Evolutionary conservation across 2,329 filamentous ascomycete species (phyloP).

Genomic region (Polytolypa hystricis): DNA sequence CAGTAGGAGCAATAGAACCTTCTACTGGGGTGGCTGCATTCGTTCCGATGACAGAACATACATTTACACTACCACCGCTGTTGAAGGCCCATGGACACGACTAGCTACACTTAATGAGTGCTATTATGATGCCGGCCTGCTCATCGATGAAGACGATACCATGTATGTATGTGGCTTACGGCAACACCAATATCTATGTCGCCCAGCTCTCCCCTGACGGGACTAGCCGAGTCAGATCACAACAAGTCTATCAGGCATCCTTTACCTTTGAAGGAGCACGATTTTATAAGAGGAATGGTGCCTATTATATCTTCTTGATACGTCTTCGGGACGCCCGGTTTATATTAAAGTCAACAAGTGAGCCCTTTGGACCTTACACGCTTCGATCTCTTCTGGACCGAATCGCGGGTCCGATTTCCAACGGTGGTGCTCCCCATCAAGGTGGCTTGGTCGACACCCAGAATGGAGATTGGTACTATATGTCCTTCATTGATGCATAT

Average conservation of each 20-base stretch:
- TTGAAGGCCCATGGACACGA: slow-evolving; percentile 35
- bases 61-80: slow-evolving; percentile 39
- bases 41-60: slow-evolving; percentile 42
- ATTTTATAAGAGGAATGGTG: slow-evolving; percentile 47
- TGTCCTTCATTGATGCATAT: slow-evolving; percentile 46
- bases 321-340: slow-evolving; percentile 37
- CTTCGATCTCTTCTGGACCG: slow-evolving; percentile 33
- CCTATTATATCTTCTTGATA: slow-evolving; percentile 46
- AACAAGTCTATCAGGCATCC: slow-evolving; percentile 26
- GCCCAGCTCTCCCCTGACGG: slow-evolving; percentile 43
- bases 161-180: slow-evolving; percentile 46
- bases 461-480: slow-evolving; percentile 47
- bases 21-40: slow-evolving; percentile 50
- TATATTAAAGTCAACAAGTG: slow-evolving; percentile 39
- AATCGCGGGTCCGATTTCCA: slow-evolving; percentile 34
- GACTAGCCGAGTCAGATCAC: slow-evolving; percentile 33
- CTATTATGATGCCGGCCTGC: slow-evolving; percentile 47
- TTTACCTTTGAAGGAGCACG: slow-evolving; percentile 41
- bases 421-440: slow-evolving; percentile 42
- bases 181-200: slow-evolving; percentile 38
- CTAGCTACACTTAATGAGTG: slow-evolving; percentile 32
- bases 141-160: slow-evolving; percentile 49
- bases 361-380: slow-evolving; percentile 44
- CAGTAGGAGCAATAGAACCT: slow-evolving; percentile 37
- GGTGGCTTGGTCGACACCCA: slow-evolving; percentile 45